Conservation (phyloP, 176 grass and related monocot species). For the sorghum (Sorghum bicolor) region DNA sequence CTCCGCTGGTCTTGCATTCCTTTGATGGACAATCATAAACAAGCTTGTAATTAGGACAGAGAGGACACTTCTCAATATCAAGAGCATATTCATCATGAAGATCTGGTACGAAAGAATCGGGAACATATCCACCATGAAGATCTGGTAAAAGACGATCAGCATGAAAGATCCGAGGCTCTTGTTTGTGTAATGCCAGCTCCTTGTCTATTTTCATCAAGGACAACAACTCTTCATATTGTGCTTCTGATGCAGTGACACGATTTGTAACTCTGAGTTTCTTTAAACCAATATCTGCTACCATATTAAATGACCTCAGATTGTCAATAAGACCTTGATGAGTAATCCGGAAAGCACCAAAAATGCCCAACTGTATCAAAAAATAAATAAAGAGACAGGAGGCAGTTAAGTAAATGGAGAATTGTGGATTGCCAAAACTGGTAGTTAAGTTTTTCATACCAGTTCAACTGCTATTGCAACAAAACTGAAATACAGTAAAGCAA, state of each 20-base stretch:
- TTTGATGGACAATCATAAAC: constrained; percentile 81
- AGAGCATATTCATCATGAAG: constrained; percentile 57
- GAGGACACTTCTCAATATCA: constrained; percentile 82
- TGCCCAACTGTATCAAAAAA: constrained; percentile 55
- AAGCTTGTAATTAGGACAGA: constrained; percentile 67
- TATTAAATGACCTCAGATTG: constrained; percentile 67
- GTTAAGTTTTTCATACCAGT: neutral
- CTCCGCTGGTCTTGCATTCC: constrained; percentile 39
- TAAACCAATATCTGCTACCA: constrained; percentile 39
- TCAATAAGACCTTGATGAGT: constrained; percentile 64
- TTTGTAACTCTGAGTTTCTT: constrained; percentile 63
- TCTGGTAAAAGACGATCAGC: constrained; percentile 38
- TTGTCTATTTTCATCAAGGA: constrained; percentile 54
- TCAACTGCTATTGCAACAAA: neutral
- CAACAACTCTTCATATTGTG: constrained; percentile 57
- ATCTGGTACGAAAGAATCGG: constrained; percentile 35
- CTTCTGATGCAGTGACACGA: constrained; percentile 50
- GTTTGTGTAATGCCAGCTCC: constrained; percentile 23
- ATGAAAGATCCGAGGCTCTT: constrained; percentile 52
- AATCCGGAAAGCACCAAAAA: constrained; percentile 51
- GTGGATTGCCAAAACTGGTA: neutral
- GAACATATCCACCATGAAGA: constrained; percentile 48
- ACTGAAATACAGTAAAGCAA: neutral
- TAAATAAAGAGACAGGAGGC: neutral
- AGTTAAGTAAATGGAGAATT: neutral